These are phyloP conservation scores for Zygosaccharomyces sapae DNA, from an alignment of 1,139 yeast genomes.

Conservation along the genomic window DNA sequence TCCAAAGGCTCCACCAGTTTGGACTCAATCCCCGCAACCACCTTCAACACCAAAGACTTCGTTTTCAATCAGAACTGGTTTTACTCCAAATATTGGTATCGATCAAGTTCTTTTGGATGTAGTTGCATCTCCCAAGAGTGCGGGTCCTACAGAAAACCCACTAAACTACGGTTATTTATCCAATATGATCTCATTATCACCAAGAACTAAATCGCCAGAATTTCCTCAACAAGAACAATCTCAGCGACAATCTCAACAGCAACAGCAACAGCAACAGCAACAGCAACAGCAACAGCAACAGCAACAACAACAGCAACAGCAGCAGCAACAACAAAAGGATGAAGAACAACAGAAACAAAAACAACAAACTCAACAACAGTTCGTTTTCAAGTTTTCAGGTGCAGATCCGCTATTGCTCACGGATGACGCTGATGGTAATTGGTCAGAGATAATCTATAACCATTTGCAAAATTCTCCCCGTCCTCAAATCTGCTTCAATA, in stretches of 20 bases:
- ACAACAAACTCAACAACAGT: constrained; percentile 16
- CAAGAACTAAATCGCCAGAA: constrained; percentile 8
- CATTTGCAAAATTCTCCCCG: constrained; percentile 24
- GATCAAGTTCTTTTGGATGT: constrained; percentile 28
- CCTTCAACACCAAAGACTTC: constrained; percentile 30
- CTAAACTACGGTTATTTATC: constrained; percentile 8
- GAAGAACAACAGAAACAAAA: constrained; percentile 8
- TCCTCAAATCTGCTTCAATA: constrained; percentile 23
- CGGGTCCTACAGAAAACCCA: constrained; percentile 9
- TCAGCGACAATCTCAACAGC: constrained; percentile 6
- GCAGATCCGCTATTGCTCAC: constrained; percentile 32
- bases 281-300: constrained; percentile 1
- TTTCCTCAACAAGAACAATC: constrained; percentile 3
- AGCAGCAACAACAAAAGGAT: constrained; percentile 7
- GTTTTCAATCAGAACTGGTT: constrained; percentile 31
- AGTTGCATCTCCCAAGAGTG: constrained; percentile 17
- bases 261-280: constrained; percentile 8
- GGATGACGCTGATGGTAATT: constrained; percentile 27
- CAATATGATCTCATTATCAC: constrained; percentile 13
- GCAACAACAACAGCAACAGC: constrained; percentile 1
- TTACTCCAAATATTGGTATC: constrained; percentile 31
- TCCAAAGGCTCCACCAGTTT: constrained; percentile 5
- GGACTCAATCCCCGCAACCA: constrained; percentile 15
- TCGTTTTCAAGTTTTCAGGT: constrained; percentile 26
- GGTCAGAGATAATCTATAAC: constrained; percentile 21